Evolutionary conservation across 257 asterid species (phyloP), one percentile per base, ranked within the genome.

Genomic region (Datura wrightii): DNA sequence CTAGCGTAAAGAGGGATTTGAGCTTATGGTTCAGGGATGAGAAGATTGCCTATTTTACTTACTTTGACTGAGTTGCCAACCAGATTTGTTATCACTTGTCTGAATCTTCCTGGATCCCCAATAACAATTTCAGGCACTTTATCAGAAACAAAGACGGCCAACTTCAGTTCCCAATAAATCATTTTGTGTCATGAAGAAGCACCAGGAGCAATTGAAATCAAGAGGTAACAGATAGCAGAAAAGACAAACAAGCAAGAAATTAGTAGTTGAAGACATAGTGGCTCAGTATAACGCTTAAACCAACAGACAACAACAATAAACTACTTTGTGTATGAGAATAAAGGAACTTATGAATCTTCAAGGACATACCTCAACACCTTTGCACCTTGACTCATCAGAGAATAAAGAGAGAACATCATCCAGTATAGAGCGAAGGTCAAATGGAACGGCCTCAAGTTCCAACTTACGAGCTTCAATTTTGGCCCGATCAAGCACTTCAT

Each of bases 1-100:
- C 50, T 15, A 74, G 59, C 34, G 34, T 14, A 13, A 46, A 50
- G 60, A 74, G 58, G 42, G n/a, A 19, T 42, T 74, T 46, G 81
- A 10, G 62, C 24, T 50, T 50, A 76, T 11, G 60, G 62, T 76
- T 31, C 63, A 52, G 63, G 63, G 63, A 78, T 78, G 82, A 78
- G 63, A 52, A 78, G 46, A 78, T 24, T 50, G 82, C 15, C 63
- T 50, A 46, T 14, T 78, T 65, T 15, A 89, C 97, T 91, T 92
- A 94, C 99, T 90, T 96, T 96, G 82, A 96, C 98, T 1, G 99
- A 96, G 92, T 96, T 96, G 66, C 97, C 97, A 44, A 96, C 98
- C 71, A 96, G 98, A 86, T 96, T 96, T 83, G 93, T 96, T 65
- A 96, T 92, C 86, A 94, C 98, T 90, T 96, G 99, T 83, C 99